Base-by-base conservation (phyloP, 2,329 filamentous ascomycete species). In the Microdochium paspali region DNA sequence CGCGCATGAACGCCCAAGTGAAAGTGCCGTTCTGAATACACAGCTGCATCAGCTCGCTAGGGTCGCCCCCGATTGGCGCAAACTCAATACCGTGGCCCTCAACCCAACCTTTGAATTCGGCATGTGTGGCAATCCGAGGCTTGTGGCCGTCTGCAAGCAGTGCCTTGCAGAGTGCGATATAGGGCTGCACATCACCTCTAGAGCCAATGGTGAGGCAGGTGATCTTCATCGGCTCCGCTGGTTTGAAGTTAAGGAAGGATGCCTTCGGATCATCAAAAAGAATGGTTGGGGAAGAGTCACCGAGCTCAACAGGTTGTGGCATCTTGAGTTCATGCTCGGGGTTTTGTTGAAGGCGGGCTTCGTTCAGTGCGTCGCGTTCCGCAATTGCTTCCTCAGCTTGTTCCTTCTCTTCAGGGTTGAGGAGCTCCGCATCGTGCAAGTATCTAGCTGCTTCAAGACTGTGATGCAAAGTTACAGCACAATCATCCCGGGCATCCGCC, bases 21-120 rank as follows among this genome's bases (percentile, higher is more conserved):
- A 98, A 98, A 69, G 95, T 97, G 58, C 93, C 93, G 60, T 97
- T 89, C 61, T 97, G 90, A 44, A 97, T 91, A 60, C 93, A 98
- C 35, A 98, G 82, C 1, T 85, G 80, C 91, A 98, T 97, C 43
- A 98, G 76, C 65, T 97, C 91, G 26, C 82, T 88, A 1, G 93
- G 93, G 59, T 98, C 90, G 26, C 93, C 93, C 51, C 85, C 90
- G 0, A 98, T 85, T 7, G 85, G 82, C 4, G 81, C 82, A 64
- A 97, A 98, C 51, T 93, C 89, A 56, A 98, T 96, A 1, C 91
- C 93, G 61, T 97, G 89, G n/a, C 82, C 80, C 61, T 89, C 80
- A 42, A 98, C 80, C 90, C 91, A 98, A 13, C 73, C 77, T 56
- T 86, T 83, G 58, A 98, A 98, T 63, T 97, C 91, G 23, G 73